Conservation (phyloP, 2,329 filamentous ascomycete species). For the Colletotrichum sp. region DNA sequence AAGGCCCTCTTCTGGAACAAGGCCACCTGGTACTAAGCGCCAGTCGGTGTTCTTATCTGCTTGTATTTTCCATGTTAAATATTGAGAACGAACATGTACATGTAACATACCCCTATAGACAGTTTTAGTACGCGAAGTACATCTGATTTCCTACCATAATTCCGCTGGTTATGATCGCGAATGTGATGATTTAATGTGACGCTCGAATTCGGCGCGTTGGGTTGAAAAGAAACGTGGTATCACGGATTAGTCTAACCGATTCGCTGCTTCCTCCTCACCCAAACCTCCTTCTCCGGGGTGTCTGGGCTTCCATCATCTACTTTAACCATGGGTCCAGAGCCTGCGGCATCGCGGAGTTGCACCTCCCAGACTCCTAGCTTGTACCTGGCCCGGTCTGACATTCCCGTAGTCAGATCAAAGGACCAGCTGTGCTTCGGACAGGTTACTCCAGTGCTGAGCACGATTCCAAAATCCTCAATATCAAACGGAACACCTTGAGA, state of each 20-base stretch:
- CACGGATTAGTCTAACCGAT: conserved; percentile 28
- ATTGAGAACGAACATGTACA: neutral
- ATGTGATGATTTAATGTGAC: neutral
- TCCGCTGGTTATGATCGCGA: accelerated
- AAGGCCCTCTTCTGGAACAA: conserved; percentile 5
- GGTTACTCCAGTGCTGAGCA: conserved; percentile 65
- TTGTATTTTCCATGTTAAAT: neutral
- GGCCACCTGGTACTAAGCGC: neutral
- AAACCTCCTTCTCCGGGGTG: conserved; percentile 38
- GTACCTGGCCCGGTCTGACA: conserved; percentile 67
- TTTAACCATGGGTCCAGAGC: accelerated
- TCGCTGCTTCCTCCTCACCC: conserved; percentile 48
- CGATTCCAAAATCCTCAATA: conserved; percentile 74
- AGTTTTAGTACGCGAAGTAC: neutral
- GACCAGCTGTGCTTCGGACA: conserved; percentile 77
- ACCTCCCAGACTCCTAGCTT: conserved; percentile 69
- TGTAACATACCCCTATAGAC: neutral
- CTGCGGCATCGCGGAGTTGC: conserved; percentile 46
- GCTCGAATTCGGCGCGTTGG: too few species aligned
- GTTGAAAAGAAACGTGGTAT: neutral
- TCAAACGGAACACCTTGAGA: conserved; percentile 69
- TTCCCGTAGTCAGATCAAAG: conserved; percentile 70
- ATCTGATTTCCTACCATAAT: neutral
- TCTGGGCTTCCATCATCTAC: neutral
- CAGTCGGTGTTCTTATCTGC: too few species aligned